Evolutionary conservation across 1,284 basidiomycete genomes (phyloP).

Genomic region (Naganishia sp.): DNA sequence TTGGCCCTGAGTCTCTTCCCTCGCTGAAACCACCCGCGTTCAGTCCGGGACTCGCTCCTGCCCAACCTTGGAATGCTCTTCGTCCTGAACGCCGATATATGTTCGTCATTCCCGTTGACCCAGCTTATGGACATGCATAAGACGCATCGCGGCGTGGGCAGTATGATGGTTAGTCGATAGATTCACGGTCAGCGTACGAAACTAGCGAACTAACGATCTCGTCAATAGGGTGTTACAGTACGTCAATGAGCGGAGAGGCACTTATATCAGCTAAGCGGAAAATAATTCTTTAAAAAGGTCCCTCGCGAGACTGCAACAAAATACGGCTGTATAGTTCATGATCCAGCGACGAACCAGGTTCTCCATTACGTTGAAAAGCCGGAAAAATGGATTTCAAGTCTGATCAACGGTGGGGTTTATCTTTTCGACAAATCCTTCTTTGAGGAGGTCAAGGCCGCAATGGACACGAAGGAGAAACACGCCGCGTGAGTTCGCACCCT

Average conservation of each 20-base stretch:
- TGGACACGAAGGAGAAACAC: slow-evolving; percentile 56
- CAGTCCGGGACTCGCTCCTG: slow-evolving; percentile 58
- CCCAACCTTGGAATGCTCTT: slow-evolving; percentile 56
- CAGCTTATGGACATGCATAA: slow-evolving; percentile 56
- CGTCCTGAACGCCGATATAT: slow-evolving; percentile 60
- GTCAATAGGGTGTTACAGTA: slow-evolving; percentile 50
- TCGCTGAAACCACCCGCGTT: slow-evolving; percentile 32
- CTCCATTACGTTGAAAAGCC: slow-evolving; percentile 59
- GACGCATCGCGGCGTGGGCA: slow-evolving; percentile 57
- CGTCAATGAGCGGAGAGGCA: neutral
- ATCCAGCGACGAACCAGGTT: slow-evolving; percentile 51
- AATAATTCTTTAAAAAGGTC: slow-evolving; percentile 39
- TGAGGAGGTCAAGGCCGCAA: slow-evolving; percentile 57
- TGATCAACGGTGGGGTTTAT: slow-evolving; percentile 57
- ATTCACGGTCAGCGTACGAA: no score
- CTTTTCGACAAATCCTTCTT: slow-evolving; percentile 58
- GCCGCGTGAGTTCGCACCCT: slow-evolving; percentile 47
- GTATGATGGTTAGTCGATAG: slow-evolving; percentile 42
- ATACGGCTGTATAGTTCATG: slow-evolving; percentile 58
- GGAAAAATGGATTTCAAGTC: slow-evolving; percentile 57
- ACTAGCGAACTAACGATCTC: no score
- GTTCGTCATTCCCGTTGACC: slow-evolving; percentile 55
- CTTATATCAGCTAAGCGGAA: no score
- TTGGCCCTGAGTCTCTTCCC: neutral
- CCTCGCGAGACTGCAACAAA: slow-evolving; percentile 55